Evolutionary conservation across 805 yeast genomes (phyloP).

Genomic region (Metschnikowia reukaufii): DNA sequence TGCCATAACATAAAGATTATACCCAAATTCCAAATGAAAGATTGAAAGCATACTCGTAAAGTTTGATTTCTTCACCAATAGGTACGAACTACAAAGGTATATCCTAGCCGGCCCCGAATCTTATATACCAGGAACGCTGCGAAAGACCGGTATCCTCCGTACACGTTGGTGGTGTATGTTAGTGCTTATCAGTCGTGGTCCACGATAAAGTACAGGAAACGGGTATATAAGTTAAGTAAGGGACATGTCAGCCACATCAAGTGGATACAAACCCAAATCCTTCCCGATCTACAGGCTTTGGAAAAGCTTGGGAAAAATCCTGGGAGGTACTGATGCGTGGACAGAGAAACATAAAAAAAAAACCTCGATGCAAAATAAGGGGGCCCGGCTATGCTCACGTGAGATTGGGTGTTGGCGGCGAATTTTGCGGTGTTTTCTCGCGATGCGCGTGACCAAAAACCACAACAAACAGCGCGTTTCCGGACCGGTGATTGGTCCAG

Average conservation of each 20-base stretch:
- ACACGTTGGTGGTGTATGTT: background rate
- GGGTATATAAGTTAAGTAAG: background rate
- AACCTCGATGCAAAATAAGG: background rate
- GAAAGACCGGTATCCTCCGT: background rate
- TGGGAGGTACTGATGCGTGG: background rate
- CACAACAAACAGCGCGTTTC: slow-evolving; percentile 5
- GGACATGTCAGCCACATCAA: no score
- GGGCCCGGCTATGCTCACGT: background rate
- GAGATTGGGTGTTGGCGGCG: background rate
- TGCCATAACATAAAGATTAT: no score
- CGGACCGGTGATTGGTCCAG: slow-evolving; percentile 11
- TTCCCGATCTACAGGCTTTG: no score
- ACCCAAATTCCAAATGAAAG: no score
- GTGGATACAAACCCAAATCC: no score
- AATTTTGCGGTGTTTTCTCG: background rate
- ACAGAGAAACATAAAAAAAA: background rate
- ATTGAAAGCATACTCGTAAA: no score
- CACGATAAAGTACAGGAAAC: background rate
- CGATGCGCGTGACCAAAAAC: slow-evolving; percentile 9
- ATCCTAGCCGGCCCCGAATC: background rate
- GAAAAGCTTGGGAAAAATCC: no score
- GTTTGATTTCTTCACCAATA: no score
- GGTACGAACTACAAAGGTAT: no score
- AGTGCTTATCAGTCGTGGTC: background rate
- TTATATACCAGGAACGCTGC: background rate